Evolutionary conservation across 2,329 filamentous ascomycete species (phyloP).

Genomic region (Epichloe festucae): DNA sequence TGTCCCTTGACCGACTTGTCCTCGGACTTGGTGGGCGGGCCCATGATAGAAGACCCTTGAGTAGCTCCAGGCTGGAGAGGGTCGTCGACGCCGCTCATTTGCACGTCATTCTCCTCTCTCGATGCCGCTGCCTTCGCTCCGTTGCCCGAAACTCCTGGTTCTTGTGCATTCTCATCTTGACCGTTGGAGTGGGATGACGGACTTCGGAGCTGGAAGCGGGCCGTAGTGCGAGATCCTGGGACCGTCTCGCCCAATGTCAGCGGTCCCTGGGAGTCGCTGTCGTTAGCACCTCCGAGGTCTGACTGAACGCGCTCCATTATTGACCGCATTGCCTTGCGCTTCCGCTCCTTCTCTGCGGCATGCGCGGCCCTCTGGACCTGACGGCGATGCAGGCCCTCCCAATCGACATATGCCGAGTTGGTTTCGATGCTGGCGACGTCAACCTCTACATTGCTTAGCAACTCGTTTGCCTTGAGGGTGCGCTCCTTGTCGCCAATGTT

Average conservation of each 20-base stretch:
- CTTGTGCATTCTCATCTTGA: conserved; percentile 22
- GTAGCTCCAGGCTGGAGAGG: conserved; percentile 31
- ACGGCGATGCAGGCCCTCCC: conserved; percentile 66
- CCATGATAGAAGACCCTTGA: conserved; percentile 32
- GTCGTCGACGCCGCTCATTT: conserved; percentile 46
- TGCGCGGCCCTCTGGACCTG: conserved; percentile 53
- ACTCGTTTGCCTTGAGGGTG: conserved; percentile 77
- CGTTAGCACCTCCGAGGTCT: conserved; percentile 36
- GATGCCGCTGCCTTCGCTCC: conserved; percentile 20
- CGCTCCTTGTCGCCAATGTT: conserved; percentile 72
- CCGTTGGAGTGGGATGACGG: conserved; percentile 52
- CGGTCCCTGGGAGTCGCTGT: conserved; percentile 41
- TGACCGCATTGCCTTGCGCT: conserved; percentile 49
- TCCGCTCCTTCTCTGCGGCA: conserved; percentile 46
- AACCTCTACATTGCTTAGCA: conserved; percentile 86
- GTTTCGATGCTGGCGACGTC: conserved; percentile 69
- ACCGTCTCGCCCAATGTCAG: conserved; percentile 53
- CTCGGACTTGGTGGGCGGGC: conserved; percentile 30
- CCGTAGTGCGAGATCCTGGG: conserved; percentile 36
- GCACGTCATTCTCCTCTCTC: conserved; percentile 36
- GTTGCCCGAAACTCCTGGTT: conserved; percentile 33
- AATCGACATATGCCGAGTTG: conserved; percentile 56
- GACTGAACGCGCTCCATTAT: conserved; percentile 36
- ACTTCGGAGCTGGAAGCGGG: conserved; percentile 44
- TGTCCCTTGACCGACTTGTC: conserved; percentile 25